Evolutionary conservation across 2,329 filamentous ascomycete species (phyloP).

Genomic region (Mycosphaerella arachidis): DNA sequence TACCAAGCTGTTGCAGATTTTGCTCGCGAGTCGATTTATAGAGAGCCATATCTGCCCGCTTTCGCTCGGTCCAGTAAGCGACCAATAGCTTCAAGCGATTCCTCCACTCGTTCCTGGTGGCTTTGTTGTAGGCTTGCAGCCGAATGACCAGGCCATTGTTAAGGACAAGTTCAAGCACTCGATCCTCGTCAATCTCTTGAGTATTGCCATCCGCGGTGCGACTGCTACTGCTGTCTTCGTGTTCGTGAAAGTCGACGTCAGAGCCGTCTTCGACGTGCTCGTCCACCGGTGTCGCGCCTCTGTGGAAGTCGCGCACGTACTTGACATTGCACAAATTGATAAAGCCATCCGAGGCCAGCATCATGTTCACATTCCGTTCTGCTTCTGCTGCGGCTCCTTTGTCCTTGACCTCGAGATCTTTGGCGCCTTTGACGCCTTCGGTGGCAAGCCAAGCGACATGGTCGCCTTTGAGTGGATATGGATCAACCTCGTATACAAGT

Average conservation of each 20-base stretch:
- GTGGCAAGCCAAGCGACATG: constrained; percentile 55
- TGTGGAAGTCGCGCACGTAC: constrained; percentile 53
- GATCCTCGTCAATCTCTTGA: constrained; percentile 51
- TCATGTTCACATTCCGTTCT: constrained; percentile 54
- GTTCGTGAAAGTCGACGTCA: constrained; percentile 53
- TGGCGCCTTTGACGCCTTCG: constrained; percentile 31
- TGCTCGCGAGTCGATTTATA: constrained; percentile 54
- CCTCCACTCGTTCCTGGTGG: constrained; percentile 59
- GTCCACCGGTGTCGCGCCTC: constrained; percentile 51
- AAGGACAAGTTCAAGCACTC: constrained; percentile 58
- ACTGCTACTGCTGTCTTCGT: constrained; percentile 34
- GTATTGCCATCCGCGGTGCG: constrained; percentile 50
- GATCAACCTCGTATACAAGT: constrained; percentile 57
- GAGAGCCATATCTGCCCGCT: constrained; percentile 52
- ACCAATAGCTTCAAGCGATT: constrained; percentile 52
- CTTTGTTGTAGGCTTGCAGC: constrained; percentile 52
- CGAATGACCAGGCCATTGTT: constrained; percentile 59
- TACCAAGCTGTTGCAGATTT: constrained; percentile 57
- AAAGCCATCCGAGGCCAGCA: constrained; percentile 59
- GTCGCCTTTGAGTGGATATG: constrained; percentile 51
- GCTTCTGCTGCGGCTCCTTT: constrained; percentile 56
- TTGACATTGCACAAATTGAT: constrained; percentile 57
- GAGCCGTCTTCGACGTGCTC: constrained; percentile 48
- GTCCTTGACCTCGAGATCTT: constrained; percentile 50
- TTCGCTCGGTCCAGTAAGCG: constrained; percentile 59